Conservation (phyloP, 1,139 yeast genomes). For the Lodderomyces jiufengensis region DNA sequence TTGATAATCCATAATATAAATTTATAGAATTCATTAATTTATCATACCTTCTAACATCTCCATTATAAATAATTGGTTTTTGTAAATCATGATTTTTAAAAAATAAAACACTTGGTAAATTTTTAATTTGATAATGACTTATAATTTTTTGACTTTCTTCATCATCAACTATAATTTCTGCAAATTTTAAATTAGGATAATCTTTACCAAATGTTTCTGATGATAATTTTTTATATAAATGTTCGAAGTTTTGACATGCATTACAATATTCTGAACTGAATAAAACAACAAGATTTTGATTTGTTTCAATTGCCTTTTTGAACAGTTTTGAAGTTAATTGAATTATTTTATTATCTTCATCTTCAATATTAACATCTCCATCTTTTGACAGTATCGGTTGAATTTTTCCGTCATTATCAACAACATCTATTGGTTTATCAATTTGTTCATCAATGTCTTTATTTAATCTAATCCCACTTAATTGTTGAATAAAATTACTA, state of each 20-base stretch:
- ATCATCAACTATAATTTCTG: slow-evolving; percentile 32
- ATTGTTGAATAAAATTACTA: slow-evolving; percentile 43
- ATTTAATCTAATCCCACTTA: slow-evolving; percentile 27
- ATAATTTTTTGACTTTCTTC: slow-evolving; percentile 22
- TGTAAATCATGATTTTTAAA: slow-evolving; percentile 42
- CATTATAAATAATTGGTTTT: slow-evolving; percentile 37
- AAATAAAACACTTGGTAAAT: slow-evolving; percentile 53
- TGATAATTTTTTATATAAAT: slow-evolving; percentile 33
- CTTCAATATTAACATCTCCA: neutral
- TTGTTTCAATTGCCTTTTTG: slow-evolving; percentile 27
- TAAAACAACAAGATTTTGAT: slow-evolving; percentile 27
- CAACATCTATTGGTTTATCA: slow-evolving; percentile 4
- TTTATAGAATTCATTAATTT: slow-evolving; percentile 51
- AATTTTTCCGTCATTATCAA: neutral
- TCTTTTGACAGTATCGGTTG: neutral
- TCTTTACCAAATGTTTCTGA: slow-evolving; percentile 22
- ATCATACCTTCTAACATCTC: slow-evolving; percentile 36
- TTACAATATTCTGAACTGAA: slow-evolving; percentile 39
- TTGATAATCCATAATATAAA: slow-evolving; percentile 45
- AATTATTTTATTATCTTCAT: slow-evolving; percentile 19
- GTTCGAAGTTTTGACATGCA: slow-evolving; percentile 23
- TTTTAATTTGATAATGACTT: slow-evolving; percentile 40
- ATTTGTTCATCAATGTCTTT: slow-evolving; percentile 12
- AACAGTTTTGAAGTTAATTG: slow-evolving; percentile 34
- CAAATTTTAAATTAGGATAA: slow-evolving; percentile 22